Evolutionary conservation across 345 rosid genomes (phyloP).

Genomic region (Cardamine resedifolia): DNA sequence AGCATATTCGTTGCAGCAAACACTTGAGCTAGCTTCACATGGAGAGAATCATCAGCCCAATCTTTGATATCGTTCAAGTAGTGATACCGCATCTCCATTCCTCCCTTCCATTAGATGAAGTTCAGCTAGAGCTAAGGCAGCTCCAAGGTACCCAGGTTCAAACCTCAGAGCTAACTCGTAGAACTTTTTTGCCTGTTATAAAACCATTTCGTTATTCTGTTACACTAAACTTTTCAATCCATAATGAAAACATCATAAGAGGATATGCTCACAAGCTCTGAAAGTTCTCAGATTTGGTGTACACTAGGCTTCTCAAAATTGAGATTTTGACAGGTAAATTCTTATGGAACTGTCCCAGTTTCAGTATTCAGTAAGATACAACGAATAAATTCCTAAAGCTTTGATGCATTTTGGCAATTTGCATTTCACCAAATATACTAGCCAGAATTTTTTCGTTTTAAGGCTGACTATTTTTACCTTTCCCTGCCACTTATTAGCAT

Average conservation of each 20-base stretch:
- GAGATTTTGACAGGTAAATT: background rate
- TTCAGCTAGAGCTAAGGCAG: conserved; percentile 95
- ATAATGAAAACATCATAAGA: too few species aligned
- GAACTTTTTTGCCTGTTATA: conserved; percentile 84
- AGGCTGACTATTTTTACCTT: conserved; percentile 58
- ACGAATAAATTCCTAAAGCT: background rate
- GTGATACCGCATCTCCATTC: conserved; percentile 85
- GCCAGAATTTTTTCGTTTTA: too few species aligned
- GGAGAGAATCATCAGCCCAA: conserved; percentile 98
- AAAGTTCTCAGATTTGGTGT: background rate
- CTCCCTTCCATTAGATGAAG: conserved; percentile 90
- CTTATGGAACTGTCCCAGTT: background rate
- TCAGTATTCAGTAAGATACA: background rate
- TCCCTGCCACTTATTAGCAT: conserved; percentile 90
- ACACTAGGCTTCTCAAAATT: background rate
- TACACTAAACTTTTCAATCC: background rate
- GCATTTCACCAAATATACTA: too few species aligned
- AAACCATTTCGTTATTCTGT: conserved; percentile 7
- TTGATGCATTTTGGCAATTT: too few species aligned
- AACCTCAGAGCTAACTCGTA: conserved; percentile 92
- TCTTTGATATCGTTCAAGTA: conserved; percentile 93
- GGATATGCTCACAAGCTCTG: conserved; percentile 2
- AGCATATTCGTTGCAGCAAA: conserved; percentile 84
- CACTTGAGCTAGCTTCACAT: conserved; percentile 95
- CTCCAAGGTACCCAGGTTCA: conserved; percentile 96